Base-by-base conservation (phyloP, 2,329 filamentous ascomycete species). In the Erysiphe neolycopersici region DNA sequence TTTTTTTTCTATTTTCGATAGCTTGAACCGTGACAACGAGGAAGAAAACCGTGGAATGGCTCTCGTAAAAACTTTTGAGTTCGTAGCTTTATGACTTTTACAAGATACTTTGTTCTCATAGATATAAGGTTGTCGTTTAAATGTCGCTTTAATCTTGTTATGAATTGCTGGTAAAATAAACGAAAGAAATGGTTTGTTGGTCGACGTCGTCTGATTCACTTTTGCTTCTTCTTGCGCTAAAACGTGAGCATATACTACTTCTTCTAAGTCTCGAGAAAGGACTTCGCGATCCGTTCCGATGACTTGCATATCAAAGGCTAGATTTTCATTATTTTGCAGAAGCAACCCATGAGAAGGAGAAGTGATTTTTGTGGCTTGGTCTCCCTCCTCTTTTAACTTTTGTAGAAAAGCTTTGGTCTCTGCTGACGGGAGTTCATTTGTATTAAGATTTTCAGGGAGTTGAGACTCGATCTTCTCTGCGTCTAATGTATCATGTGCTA, bases 191-290 rank as follows among this genome's bases (percentile, higher is more conserved):
- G 22, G 8, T 26, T 14, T 11, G 14, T 19, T 19, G 17, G 10
- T 39, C 3, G 37, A 9, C 18, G 12, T 22, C 10, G 37, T 9
- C 14, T 22, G 19, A 14, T 14, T 12, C 5, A 22, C 63, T 57
- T 75, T 76, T 43, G 71, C 71, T 46, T 69, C 71, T 54, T 94
- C 85, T 52, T 92, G 80, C 58, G 84, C 82, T 75, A 93, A 79
- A 49, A 93, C 85, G 51, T 84, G 79, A 48, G 76, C 83, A 61
- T 94, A 95, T 58, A 95, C 74, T 58, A 95, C 74, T 53, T 81
- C 74, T 59, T 93, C 84, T 59, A 94, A 74, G 58, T 93, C 80
- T 50, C 76, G 67, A 59, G 89, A 76, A 49, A 81, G 75, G 63
- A 77, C 76, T 54, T 69, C 67, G 56, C 70, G 73, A 60, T 93